Base-by-base conservation (phyloP, 768 basidiomycete genomes). In the Termitomyces eurrhizus region DNA sequence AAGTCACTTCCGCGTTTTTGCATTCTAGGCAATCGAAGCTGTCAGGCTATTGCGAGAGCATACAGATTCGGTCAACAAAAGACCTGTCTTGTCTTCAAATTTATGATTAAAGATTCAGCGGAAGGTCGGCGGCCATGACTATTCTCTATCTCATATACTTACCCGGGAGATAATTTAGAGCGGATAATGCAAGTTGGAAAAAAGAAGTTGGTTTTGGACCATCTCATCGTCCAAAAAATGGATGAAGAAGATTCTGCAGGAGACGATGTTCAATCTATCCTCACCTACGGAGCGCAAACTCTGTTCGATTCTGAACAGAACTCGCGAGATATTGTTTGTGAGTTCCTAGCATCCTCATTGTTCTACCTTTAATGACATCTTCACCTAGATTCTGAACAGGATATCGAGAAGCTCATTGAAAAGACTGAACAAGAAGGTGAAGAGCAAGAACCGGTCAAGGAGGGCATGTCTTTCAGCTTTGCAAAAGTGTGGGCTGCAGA, bases 21-120 rank as follows among this genome's bases (percentile, higher is more conserved):
- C 32, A 51, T 21, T 35, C n/a, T 12, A 41, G 48, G 33, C 57
- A 61, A 45, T 64, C 49, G 29, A 21, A 52, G 56, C 16, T 62
- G 62, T 3, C 67, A 98, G 89, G 97, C 97, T 37, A 98, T 99
- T 60, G 88, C 95, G 24, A 87, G 97, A 54, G 86, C 94, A 29
- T 93, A 98, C 77, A 86, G 97, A 57, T 98, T 89, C 69, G 97
- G 97, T 2, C 97, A 98, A 74, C 84, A 86, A 74, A 98, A 97
- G 69, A 93, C 92, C 7, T 95, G 94, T 62, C 79, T 96, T 48
- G 94, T 96, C 29, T 96, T 98, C 80, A 98, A 96, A 70, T 75
- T 99, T 45, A 94, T 98, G 92, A 86, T 93, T 57, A 96, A 96
- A 72, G 88, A 90, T 58, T 93, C 94, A 7, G 93, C 95, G 12